Percentiles rank a stretch among this genome's conserved stretches.
These are phyloP conservation scores for Chrysoporthe austroafricana DNA, from an alignment of 2,329 filamentous ascomycete species.

Conservation along the genomic window DNA sequence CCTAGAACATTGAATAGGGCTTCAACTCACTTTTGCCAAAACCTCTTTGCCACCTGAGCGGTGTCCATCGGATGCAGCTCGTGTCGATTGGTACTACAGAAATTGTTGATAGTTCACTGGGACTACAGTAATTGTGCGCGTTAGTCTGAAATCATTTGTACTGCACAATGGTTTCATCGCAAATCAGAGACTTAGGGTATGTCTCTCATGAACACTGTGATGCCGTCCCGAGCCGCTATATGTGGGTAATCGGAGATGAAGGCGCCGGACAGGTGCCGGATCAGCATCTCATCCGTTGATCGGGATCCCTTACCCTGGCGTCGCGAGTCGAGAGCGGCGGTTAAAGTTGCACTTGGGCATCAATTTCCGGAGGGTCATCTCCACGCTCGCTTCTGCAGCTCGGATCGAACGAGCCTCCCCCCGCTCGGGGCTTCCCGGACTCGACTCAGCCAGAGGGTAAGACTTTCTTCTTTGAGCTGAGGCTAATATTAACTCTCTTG, in stretches of 20 bases:
- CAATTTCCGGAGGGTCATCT: neutral
- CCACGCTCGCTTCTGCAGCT: neutral
- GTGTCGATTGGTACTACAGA: too few species aligned
- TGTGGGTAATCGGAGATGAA: slow-evolving; percentile 7
- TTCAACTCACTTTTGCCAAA: too few species aligned
- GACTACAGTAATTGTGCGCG: too few species aligned
- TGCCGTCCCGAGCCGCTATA: slow-evolving; percentile 4
- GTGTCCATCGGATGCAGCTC: too few species aligned
- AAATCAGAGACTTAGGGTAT: too few species aligned
- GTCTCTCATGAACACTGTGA: neutral
- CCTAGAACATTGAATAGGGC: too few species aligned
- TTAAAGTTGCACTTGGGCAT: neutral
- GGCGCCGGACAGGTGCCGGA: slow-evolving; percentile 1
- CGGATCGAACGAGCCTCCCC: neutral
- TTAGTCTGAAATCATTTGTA: too few species aligned
- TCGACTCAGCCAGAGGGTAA: neutral
- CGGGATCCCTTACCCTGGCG: neutral
- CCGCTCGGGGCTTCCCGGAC: neutral
- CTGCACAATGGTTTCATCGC: too few species aligned
- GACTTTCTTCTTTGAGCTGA: neutral
- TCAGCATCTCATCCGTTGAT: neutral
- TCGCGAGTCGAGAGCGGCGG: neutral
- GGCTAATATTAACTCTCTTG: neutral
- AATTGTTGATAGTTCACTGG: too few species aligned
- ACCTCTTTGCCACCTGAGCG: too few species aligned